phyloP scores from a whole-genome alignment of 805 yeast species.

The Yamadazyma insecticola region DNA sequence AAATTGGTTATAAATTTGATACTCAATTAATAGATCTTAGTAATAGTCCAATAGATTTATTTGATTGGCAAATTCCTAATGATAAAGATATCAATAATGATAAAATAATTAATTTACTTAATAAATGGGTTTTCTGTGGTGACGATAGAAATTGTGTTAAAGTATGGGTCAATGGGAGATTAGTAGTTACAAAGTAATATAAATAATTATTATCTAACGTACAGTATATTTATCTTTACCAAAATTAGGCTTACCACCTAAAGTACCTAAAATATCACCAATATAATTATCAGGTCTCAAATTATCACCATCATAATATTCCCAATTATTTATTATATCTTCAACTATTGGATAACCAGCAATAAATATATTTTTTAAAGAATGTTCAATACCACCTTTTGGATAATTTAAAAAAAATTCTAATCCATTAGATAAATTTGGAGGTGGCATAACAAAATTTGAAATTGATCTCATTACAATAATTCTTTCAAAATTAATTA shows the following conservation, averaged over 20 bases:
- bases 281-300: conserved; percentile 45
- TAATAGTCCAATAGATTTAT: conserved; percentile 67
- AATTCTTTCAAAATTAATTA: conserved; percentile 54
- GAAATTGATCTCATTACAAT: conserved; percentile 59
- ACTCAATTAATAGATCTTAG: conserved; percentile 69
- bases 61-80: conserved; percentile 62
- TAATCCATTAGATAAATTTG: conserved; percentile 36
- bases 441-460: conserved; percentile 54
- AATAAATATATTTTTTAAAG: conserved; percentile 46
- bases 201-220: conserved; percentile 2
- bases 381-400: conserved; percentile 49
- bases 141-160: conserved; percentile 82
- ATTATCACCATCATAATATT: conserved; percentile 21
- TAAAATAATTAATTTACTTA: conserved; percentile 54
- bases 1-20: conserved; percentile 77
- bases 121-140: conserved; percentile 90
- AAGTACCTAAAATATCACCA: conserved; percentile 57
- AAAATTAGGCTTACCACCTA: conserved; percentile 42
- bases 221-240: conserved; percentile 20
- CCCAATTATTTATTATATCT: conserved; percentile 51
- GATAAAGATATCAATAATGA: conserved; percentile 7
- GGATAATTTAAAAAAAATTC: conserved; percentile 45
- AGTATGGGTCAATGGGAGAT: conserved; percentile 81
- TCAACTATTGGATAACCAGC: conserved; percentile 53
- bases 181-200: conserved; percentile 36